Base-by-base conservation (phyloP, 441 rosid species). In the Gossypium laxum region DNA sequence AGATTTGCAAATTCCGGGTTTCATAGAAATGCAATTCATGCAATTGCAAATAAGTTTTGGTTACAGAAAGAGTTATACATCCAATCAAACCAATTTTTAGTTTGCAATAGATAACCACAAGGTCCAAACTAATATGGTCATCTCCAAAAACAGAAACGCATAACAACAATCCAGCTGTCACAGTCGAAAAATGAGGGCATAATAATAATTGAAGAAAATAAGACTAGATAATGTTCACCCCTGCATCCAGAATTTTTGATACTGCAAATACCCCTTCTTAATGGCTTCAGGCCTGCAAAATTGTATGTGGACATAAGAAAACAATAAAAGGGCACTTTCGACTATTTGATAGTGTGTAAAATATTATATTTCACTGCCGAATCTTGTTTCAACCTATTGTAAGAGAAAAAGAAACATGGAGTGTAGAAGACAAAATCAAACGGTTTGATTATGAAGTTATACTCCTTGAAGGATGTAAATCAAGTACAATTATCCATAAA, bases 221-320 rank as follows among this genome's bases (percentile, higher is more conserved):
- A 32, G 38, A 50, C 55, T 79, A 77, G 86, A 80, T 79, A 82
- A 85, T 76, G 82, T 77, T 85, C 83, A 77, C 79, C 84, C 81
- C 84, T 79, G 82, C 84, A 82, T 82, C 83, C 86, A 85, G 83
- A 56, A 22, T 22, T 72, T 69, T 66, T 70, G 73, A 34, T 54
- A 77, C 47, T 69, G 34, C 75, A 61, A 74, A 79, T 58, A 70
- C 64, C 69, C 59, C 69, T 70, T 60, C 52, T 38, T 69, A 24
- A 41, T 48, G 12, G 19, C 41, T 64, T 79, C 76, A 85, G 28
- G 81, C 86, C 88, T 85, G 81, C 67, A 69, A 34, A 18, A 38
- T 19, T 6, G 32, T 14, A 51, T 30, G 52, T 1, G 11, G 4
- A 10, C 28, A 56, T 56, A 64, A 38, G 71, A 24, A 63, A 38